phyloP scores from a whole-genome alignment of 352 stramenopile genomes.

The Pythium monospermum region DNA sequence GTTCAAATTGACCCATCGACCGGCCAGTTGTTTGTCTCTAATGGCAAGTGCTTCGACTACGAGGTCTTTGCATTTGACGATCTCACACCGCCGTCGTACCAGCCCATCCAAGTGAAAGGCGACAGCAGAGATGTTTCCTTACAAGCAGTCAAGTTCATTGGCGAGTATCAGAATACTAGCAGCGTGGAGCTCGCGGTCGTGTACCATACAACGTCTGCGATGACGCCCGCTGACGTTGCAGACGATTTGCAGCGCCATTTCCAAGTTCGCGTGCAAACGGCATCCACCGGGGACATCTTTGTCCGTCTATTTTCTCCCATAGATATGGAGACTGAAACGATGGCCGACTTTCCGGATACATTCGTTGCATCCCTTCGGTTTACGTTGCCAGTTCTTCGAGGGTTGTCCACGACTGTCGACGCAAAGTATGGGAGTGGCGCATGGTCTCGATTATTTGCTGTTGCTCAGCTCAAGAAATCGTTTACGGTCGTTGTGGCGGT shows the following conservation, averaged over 20 bases:
- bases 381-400: slow-evolving; percentile 9
- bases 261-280: not conserved
- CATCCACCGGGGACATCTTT: not conserved
- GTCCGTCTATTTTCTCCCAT: not conserved
- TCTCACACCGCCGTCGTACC: not conserved
- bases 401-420: slow-evolving; percentile 21
- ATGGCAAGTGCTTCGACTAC: slow-evolving; percentile 43
- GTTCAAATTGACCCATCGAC: slow-evolving; percentile 29
- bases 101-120: slow-evolving; percentile 1
- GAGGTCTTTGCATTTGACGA: slow-evolving; percentile 32
- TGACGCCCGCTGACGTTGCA: no score
- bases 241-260: no score
- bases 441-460: slow-evolving; percentile 34
- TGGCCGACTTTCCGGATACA: not conserved
- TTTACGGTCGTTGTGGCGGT: slow-evolving; percentile 30
- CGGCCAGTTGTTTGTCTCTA: slow-evolving; percentile 36
- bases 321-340: not conserved
- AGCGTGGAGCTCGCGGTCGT: slow-evolving; percentile 11
- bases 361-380: not conserved
- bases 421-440: slow-evolving; percentile 20
- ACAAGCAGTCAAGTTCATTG: slow-evolving; percentile 9
- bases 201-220: no score
- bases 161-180: slow-evolving; percentile 13
- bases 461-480: slow-evolving; percentile 30
- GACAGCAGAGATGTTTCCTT: not conserved